A percentile compares a stretch with the other conserved stretches of the same genome.
Evolutionary conservation across 352 stramenopile genomes (phyloP).

Genomic region (Blastocystis sp.): DNA sequence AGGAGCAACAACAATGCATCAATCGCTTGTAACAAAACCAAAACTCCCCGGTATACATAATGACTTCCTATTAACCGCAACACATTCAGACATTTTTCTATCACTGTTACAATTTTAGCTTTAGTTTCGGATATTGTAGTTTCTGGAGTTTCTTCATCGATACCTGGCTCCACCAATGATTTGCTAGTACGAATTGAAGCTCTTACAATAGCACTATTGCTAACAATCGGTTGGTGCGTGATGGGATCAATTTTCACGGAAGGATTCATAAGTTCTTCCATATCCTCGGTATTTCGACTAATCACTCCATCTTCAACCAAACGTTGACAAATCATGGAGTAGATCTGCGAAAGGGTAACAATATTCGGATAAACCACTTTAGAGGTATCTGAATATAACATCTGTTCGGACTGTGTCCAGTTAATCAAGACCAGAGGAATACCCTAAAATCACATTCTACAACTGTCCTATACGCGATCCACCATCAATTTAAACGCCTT

Average conservation of each 20-base stretch:
- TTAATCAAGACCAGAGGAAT: conserved; percentile 54
- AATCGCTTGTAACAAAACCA: neutral
- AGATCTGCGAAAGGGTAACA: conserved; percentile 43
- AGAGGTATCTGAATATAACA: neutral
- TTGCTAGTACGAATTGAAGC: neutral
- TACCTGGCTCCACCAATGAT: neutral
- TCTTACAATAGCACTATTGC: neutral
- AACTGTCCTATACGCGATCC: neutral
- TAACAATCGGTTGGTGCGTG: neutral
- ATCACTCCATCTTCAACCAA: conserved; percentile 20
- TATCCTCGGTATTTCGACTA: neutral
- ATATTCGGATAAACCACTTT: conserved; percentile 32
- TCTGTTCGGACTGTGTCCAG: neutral
- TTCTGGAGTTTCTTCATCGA: neutral
- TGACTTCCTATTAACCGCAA: neutral
- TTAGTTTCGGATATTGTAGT: neutral
- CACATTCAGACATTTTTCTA: neutral
- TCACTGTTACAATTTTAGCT: neutral
- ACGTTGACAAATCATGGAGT: conserved; percentile 55
- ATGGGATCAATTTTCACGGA: neutral
- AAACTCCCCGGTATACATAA: conserved; percentile 9
- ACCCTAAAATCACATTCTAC: neutral
- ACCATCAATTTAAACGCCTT: conserved; percentile 50
- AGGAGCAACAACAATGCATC: neutral
- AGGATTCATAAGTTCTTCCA: neutral